phyloP scores from a whole-genome alignment of 2,329 filamentous ascomycete genomes.

The Diaporthe citri region DNA sequence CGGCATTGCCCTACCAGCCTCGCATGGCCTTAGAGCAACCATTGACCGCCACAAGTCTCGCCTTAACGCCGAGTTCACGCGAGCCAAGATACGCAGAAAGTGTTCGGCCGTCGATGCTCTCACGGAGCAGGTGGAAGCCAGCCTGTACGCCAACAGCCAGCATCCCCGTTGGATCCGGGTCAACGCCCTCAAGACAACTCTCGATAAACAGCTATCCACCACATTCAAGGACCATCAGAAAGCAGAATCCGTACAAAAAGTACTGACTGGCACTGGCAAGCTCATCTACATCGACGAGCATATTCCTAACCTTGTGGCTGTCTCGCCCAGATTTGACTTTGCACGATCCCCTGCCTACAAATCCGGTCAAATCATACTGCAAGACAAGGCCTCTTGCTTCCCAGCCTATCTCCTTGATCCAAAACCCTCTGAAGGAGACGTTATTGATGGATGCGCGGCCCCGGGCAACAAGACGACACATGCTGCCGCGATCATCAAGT shows the following conservation, averaged over 20 bases:
- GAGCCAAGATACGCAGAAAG: slow-evolving; percentile 79
- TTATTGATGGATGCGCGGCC: slow-evolving; percentile 94
- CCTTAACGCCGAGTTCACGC: slow-evolving; percentile 84
- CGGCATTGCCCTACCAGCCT: slow-evolving; percentile 84
- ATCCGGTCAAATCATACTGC: slow-evolving; percentile 84
- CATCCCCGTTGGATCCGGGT: slow-evolving; percentile 95
- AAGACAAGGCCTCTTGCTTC: slow-evolving; percentile 98
- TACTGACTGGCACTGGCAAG: slow-evolving; percentile 62
- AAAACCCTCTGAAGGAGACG: slow-evolving; percentile 74
- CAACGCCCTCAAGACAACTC: slow-evolving; percentile 80
- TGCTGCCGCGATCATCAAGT: slow-evolving; percentile 79
- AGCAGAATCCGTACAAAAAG: slow-evolving; percentile 67
- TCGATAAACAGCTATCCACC: slow-evolving; percentile 78
- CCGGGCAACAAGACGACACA: slow-evolving; percentile 99
- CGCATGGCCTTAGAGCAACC: slow-evolving; percentile 81
- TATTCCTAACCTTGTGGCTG: slow-evolving; percentile 85
- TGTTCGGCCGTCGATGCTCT: slow-evolving; percentile 77
- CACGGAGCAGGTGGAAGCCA: slow-evolving; percentile 67
- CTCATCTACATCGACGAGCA: slow-evolving; percentile 81
- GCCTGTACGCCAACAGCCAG: slow-evolving; percentile 62
- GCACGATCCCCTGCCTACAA: slow-evolving; percentile 80
- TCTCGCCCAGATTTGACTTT: slow-evolving; percentile 79
- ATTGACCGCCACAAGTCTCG: slow-evolving; percentile 86
- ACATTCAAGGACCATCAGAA: slow-evolving; percentile 77
- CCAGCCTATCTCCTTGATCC: slow-evolving; percentile 89